Evolutionary conservation across 1,139 yeast genomes (phyloP).

Genomic region (Pichia sp.): DNA sequence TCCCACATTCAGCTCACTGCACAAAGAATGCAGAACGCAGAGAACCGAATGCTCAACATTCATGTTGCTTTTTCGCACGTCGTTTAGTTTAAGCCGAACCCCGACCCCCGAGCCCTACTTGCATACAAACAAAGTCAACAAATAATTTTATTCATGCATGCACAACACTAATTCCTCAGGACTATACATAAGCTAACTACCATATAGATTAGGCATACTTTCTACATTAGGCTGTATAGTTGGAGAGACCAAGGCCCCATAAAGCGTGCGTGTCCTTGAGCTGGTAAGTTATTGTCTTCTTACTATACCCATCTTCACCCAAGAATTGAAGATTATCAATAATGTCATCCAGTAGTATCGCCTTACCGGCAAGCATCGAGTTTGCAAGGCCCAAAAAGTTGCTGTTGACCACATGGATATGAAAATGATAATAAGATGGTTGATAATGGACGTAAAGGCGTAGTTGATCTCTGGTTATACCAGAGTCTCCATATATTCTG

Average conservation of each 20-base stretch:
- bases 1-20: too few species aligned
- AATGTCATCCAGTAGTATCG: constrained; percentile 72
- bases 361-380: constrained; percentile 72
- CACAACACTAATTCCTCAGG: too few species aligned
- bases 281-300: constrained; percentile 43
- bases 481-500: constrained; percentile 30
- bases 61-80: too few species aligned
- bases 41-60: too few species aligned
- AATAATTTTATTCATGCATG: too few species aligned
- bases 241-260: constrained; percentile 41
- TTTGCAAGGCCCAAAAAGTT: constrained; percentile 67
- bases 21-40: too few species aligned
- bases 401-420: constrained; percentile 80
- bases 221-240: too few species aligned
- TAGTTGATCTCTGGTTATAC: constrained; percentile 43
- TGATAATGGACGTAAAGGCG: constrained; percentile 84
- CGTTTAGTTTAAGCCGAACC: too few species aligned
- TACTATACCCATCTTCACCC: constrained; percentile 43
- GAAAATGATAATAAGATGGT: constrained; percentile 95
- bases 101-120: too few species aligned
- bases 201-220: too few species aligned
- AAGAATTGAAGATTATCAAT: constrained; percentile 57
- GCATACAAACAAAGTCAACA: too few species aligned
- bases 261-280: constrained; percentile 75
- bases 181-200: too few species aligned